phyloP scores from a whole-genome alignment of 768 basidiomycete genomes.

The Pleurotus ostreatus region DNA sequence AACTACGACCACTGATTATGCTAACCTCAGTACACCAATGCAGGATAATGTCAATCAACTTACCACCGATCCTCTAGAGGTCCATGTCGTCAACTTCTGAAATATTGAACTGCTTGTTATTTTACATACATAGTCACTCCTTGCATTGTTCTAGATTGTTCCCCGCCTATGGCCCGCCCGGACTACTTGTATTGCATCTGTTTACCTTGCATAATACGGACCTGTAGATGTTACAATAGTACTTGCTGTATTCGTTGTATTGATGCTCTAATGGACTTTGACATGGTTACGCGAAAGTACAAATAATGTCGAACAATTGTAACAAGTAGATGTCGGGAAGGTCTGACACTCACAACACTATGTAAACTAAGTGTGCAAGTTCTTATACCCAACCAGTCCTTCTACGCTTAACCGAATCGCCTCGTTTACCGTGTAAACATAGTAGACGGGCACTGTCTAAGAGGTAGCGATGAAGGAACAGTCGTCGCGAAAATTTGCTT shows the following conservation, averaged over 20 bases:
- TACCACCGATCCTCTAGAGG: background rate
- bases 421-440: constrained; percentile 13
- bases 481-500: background rate
- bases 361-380: constrained; percentile 10
- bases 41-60: background rate
- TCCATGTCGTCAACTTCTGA: constrained; percentile 1
- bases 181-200: too few relatives aligned
- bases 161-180: too few relatives aligned
- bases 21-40: background rate
- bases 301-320: too few relatives aligned
- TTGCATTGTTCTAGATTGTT: too few relatives aligned
- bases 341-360: constrained; percentile 29
- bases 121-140: background rate
- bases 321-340: constrained; percentile 10
- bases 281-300: too few relatives aligned
- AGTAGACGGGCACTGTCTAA: constrained; percentile 18
- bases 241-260: too few relatives aligned
- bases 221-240: too few relatives aligned
- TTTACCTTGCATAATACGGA: too few relatives aligned
- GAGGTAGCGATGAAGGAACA: constrained; percentile 12
- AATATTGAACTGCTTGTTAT: background rate
- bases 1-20: background rate
- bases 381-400: constrained; percentile 13
- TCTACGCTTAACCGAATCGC: constrained; percentile 20
- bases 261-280: too few relatives aligned